Conservation (phyloP, 2,329 filamentous ascomycete species). For the Ascocoryne sarcoides region DNA sequence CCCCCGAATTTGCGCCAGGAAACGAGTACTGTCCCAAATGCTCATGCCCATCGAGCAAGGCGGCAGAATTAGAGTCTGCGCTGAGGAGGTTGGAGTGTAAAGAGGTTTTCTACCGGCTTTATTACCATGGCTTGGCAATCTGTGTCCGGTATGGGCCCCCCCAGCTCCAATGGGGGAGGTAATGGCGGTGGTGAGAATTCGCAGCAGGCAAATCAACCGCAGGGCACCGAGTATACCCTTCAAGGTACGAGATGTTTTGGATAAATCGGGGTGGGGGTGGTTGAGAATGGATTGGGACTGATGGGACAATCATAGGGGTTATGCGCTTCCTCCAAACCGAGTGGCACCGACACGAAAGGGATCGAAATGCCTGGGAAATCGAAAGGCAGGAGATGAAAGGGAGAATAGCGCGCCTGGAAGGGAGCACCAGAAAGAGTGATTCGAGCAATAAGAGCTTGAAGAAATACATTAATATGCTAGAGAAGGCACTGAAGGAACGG, state of each 20-base stretch:
- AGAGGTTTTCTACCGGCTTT: too few relatives aligned
- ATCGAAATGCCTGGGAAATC: conserved; percentile 97
- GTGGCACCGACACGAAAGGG: conserved; percentile 97
- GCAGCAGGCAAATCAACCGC: conserved; percentile 35
- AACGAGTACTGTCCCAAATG: too few relatives aligned
- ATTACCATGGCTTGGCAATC: conserved; percentile 68
- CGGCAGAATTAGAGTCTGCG: too few relatives aligned
- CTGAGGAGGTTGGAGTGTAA: too few relatives aligned
- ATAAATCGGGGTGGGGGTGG: too few relatives aligned
- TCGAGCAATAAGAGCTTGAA: conserved; percentile 81
- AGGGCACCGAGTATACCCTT: conserved; percentile 63
- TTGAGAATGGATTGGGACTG: too few relatives aligned
- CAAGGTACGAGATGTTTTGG: conserved; percentile 43
- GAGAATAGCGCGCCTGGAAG: conserved; percentile 88
- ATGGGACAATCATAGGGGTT: too few relatives aligned
- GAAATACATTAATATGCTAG: conserved; percentile 83
- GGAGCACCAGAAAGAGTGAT: conserved; percentile 77
- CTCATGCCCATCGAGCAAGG: too few relatives aligned
- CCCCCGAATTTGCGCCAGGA: too few relatives aligned
- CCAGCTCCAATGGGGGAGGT: conserved; percentile 24
- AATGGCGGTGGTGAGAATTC: conserved; percentile 20
- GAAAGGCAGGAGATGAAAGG: conserved; percentile 99
- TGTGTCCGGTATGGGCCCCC: conserved; percentile 43
- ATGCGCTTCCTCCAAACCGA: conserved; percentile 99
- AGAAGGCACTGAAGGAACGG: conserved; percentile 80